A percentile compares a stretch with the other conserved stretches of the same genome.
Evolutionary conservation across 352 stramenopile genomes (phyloP).

Genomic region (Thalassiosira exigua): DNA sequence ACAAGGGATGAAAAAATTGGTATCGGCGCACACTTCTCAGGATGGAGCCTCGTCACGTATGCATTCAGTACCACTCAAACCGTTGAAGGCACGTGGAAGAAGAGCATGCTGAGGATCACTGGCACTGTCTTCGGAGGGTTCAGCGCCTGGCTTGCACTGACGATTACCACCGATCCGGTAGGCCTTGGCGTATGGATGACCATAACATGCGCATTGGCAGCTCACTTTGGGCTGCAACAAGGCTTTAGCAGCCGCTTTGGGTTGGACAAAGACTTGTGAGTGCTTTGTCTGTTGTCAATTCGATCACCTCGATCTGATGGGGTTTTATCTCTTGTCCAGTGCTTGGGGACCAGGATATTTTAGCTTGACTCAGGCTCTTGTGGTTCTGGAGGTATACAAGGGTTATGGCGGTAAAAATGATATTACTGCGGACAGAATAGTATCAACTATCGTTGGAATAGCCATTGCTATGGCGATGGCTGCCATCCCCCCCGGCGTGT

Average conservation of each 20-base stretch:
- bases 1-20: constrained; percentile 1
- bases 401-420: constrained; percentile 18
- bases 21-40: neutral
- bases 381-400: constrained; percentile 18
- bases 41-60: constrained; percentile 37
- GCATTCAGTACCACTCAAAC: constrained; percentile 34
- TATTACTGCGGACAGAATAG: constrained; percentile 30
- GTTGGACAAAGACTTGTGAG: constrained; percentile 14
- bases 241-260: constrained; percentile 25
- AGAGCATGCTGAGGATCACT: constrained; percentile 19
- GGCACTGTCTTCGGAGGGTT: constrained; percentile 37
- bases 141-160: constrained; percentile 31
- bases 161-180: constrained; percentile 4
- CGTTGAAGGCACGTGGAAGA: constrained; percentile 36
- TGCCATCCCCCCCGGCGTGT: constrained; percentile 24
- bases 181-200: constrained; percentile 29
- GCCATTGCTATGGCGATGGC: constrained; percentile 19
- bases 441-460: constrained; percentile 39
- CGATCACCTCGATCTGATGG: neutral
- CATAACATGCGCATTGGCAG: neutral
- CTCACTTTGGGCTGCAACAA: constrained; percentile 5
- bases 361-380: constrained; percentile 29
- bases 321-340: neutral
- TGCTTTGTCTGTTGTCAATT: neutral
- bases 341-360: constrained; percentile 37